Evolutionary conservation across 768 basidiomycete species (phyloP).

Genomic region (Pleurotus cornucopiae): DNA sequence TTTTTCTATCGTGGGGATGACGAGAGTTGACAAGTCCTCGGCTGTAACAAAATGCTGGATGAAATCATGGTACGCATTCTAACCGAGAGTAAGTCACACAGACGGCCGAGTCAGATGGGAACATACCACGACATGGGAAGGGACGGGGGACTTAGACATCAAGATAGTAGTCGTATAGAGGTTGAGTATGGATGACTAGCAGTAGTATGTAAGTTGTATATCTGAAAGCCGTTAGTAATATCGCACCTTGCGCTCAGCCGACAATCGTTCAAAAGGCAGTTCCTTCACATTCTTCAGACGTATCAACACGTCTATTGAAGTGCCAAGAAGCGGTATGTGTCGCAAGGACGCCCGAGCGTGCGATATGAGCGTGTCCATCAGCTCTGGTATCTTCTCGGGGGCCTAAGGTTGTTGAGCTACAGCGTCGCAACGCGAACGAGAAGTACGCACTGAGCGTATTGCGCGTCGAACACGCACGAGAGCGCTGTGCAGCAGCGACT

Average conservation of each 20-base stretch:
- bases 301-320: constrained; percentile 65
- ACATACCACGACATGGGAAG: constrained; percentile 56
- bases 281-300: constrained; percentile 57
- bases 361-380: constrained; percentile 52
- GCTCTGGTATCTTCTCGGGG: constrained; percentile 35
- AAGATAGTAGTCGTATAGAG: constrained; percentile 61
- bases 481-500: constrained; percentile 56
- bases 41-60: constrained; percentile 45
- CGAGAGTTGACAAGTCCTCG: constrained; percentile 43
- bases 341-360: constrained; percentile 35
- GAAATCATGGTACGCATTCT: constrained; percentile 61
- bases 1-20: constrained; percentile 78
- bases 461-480: constrained; percentile 61
- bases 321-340: constrained; percentile 55
- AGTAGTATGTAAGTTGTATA: no score
- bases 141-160: constrained; percentile 61
- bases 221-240: no score
- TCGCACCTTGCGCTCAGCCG: constrained; percentile 43
- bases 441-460: constrained; percentile 53
- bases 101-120: not conserved
- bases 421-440: not conserved
- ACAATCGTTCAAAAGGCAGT: constrained; percentile 35
- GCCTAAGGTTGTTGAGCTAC: constrained; percentile 22
- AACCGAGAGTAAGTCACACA: constrained; percentile 12
- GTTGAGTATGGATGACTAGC: constrained; percentile 38